Percentiles rank a stretch among this genome's conserved stretches.
Evolutionary conservation across 2,329 filamentous ascomycete genomes (phyloP).

Genomic region (Davidsoniella australis): DNA sequence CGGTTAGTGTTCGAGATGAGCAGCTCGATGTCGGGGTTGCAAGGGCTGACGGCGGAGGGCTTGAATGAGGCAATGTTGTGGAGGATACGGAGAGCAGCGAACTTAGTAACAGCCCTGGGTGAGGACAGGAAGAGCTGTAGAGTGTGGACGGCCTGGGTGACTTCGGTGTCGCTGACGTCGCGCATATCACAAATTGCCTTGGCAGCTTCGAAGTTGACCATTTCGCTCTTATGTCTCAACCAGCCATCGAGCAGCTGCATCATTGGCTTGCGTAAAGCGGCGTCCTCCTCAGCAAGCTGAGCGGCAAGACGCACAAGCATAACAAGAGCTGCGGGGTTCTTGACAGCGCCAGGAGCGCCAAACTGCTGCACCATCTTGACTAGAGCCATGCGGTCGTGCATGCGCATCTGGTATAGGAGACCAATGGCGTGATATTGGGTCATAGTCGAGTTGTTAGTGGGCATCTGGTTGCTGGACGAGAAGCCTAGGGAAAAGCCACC

Average conservation of each 20-base stretch:
- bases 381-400: conserved; percentile 91
- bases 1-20: conserved; percentile 95
- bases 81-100: conserved; percentile 87
- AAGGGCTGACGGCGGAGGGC: conserved; percentile 75
- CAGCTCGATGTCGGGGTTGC: conserved; percentile 93
- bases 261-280: conserved; percentile 81
- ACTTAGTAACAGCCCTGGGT: conserved; percentile 89
- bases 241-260: conserved; percentile 91
- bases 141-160: conserved; percentile 81
- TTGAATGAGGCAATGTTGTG: conserved; percentile 96
- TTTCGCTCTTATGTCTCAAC: conserved; percentile 96
- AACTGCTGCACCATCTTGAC: conserved; percentile 99
- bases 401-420: conserved; percentile 91
- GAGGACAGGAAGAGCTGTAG: conserved; percentile 94
- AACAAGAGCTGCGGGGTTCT: conserved; percentile 83
- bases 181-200: conserved; percentile 94
- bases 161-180: conserved; percentile 82
- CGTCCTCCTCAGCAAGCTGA: conserved; percentile 86
- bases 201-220: conserved; percentile 98
- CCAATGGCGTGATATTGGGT: conserved; percentile 97
- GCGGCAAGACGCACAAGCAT: conserved; percentile 86
- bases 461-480: conserved; percentile 55
- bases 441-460: conserved; percentile 92
- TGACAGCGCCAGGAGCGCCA: conserved; percentile 74
- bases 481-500: conserved; percentile 85